Percentiles rank a stretch among this genome's conserved stretches.
These are phyloP conservation scores for Phoma sp. DNA, from an alignment of 2,329 filamentous ascomycete genomes.

Conservation along the genomic window DNA sequence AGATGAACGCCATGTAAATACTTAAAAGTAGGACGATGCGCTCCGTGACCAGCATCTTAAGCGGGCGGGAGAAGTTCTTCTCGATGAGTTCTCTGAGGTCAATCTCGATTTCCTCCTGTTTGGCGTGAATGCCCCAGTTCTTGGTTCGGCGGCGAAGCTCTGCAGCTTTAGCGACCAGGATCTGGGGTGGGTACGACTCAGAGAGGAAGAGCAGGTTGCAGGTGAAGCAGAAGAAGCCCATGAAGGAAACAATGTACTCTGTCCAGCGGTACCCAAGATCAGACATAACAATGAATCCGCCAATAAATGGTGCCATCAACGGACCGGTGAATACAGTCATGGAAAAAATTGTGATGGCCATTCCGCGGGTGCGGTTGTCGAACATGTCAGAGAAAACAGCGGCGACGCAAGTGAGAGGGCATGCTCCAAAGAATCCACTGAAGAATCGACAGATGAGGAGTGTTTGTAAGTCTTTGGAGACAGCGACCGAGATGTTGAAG, in stretches of 20 bases:
- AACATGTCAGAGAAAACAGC: conserved; percentile 65
- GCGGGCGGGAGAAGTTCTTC: conserved; percentile 60
- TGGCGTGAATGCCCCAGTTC: conserved; percentile 68
- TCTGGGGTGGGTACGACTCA: conserved; percentile 65
- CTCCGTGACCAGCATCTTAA: conserved; percentile 56
- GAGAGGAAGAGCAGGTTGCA: conserved; percentile 61
- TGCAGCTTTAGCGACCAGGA: conserved; percentile 60
- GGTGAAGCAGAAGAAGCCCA: conserved; percentile 59
- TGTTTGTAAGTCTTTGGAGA: conserved; percentile 60
- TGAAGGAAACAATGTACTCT: conserved; percentile 61
- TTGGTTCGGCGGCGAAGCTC: conserved; percentile 62
- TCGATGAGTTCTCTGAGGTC: conserved; percentile 57
- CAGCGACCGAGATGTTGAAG: conserved; percentile 57
- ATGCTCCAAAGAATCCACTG: conserved; percentile 60
- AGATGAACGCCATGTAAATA: conserved; percentile 47
- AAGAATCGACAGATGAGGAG: conserved; percentile 61
- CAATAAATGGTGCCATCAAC: conserved; percentile 60
- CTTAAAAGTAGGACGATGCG: conserved; percentile 53
- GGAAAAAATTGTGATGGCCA: conserved; percentile 56
- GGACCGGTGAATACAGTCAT: conserved; percentile 58
- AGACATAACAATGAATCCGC: conserved; percentile 60
- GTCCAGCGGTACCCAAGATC: conserved; percentile 63
- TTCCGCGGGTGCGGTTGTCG: conserved; percentile 49
- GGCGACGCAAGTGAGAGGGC: conserved; percentile 58
- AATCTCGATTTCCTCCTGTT: conserved; percentile 60